A percentile compares a stretch with the other conserved stretches of the same genome.
Evolutionary conservation across 192 early-diverging fungal genomes (phyloP).

Genomic region (Haplosporangium gracile): DNA sequence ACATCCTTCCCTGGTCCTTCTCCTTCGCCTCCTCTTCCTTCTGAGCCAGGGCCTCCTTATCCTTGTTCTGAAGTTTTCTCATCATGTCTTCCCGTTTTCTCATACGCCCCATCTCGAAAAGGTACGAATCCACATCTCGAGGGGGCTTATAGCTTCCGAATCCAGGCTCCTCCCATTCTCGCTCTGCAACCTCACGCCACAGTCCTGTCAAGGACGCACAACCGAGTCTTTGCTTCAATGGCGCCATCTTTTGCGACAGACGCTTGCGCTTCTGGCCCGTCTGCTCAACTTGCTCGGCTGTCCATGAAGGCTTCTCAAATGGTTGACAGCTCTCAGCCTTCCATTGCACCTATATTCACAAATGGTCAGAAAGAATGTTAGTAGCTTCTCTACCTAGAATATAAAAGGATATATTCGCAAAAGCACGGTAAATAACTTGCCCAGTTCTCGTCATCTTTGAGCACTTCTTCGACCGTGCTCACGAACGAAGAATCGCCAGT

Average conservation of each 20-base stretch:
- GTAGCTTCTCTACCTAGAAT: neutral
- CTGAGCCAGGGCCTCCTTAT: neutral
- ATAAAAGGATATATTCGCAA: neutral
- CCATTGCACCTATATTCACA: conserved; percentile 73
- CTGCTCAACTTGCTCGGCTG: conserved; percentile 56
- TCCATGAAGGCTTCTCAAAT: conserved; percentile 71
- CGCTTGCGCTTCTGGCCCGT: conserved; percentile 37
- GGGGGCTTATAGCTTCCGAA: conserved; percentile 28
- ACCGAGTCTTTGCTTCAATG: conserved; percentile 35
- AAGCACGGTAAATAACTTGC: conserved; percentile 40
- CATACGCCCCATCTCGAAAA: conserved; percentile 44
- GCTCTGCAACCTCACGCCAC: conserved; percentile 58
- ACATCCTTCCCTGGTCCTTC: conserved; percentile 39
- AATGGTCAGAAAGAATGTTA: neutral
- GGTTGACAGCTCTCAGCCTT: conserved; percentile 82
- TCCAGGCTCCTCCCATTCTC: conserved; percentile 38
- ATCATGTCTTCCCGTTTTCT: conserved; percentile 40
- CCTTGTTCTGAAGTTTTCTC: neutral
- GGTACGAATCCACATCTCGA: conserved; percentile 34
- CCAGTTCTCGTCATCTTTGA: conserved; percentile 85
- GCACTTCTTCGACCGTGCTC: conserved; percentile 73
- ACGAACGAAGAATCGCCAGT: conserved; percentile 73
- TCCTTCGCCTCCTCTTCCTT: conserved; percentile 16
- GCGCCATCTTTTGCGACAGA: conserved; percentile 35
- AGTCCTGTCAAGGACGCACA: conserved; percentile 22